Conservation (phyloP, 2,329 filamentous ascomycete species). For the Emericellopsis atlantica region DNA sequence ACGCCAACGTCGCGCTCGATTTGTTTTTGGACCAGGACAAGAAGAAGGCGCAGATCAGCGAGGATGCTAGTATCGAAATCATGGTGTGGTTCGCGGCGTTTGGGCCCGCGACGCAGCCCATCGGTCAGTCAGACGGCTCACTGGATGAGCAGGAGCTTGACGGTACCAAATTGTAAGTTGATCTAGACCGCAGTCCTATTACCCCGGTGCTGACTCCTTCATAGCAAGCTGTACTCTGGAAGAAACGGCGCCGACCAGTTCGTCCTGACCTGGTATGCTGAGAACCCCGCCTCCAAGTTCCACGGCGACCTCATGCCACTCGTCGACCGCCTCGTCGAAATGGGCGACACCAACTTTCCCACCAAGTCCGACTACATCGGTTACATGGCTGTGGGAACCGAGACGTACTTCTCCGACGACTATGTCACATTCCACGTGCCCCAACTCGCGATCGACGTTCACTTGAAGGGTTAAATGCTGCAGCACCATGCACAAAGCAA, state of each 20-base stretch:
- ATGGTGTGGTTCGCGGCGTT: constrained; percentile 43
- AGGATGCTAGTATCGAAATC: constrained; percentile 34
- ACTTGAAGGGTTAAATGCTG: constrained; percentile 27
- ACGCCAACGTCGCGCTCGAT: constrained; percentile 45
- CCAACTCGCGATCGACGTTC: constrained; percentile 21
- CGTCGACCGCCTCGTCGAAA: constrained; percentile 23
- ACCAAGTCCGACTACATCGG: constrained; percentile 31
- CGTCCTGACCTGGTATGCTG: constrained; percentile 37
- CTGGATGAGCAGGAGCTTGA: constrained; percentile 22
- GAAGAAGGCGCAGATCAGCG: constrained; percentile 22
- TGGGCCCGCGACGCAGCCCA: constrained; percentile 31
- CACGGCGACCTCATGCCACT: constrained; percentile 32
- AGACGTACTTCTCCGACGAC: constrained; percentile 27
- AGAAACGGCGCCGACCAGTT: constrained; percentile 25
- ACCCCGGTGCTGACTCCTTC: constrained; percentile 2
- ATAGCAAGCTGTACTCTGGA: constrained; percentile 26
- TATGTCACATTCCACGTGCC: constrained; percentile 36
- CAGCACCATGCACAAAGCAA: no score
- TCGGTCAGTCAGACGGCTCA: constrained; percentile 23
- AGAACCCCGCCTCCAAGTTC: constrained; percentile 22
- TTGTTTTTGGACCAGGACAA: constrained; percentile 40
- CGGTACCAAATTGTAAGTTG: constrained; percentile 27
- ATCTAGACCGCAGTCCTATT: background rate
- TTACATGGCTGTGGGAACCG: constrained; percentile 37
- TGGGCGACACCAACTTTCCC: constrained; percentile 21